Evolutionary conservation across 2,329 filamentous ascomycete species (phyloP).

Genomic region (Nemania serpens): DNA sequence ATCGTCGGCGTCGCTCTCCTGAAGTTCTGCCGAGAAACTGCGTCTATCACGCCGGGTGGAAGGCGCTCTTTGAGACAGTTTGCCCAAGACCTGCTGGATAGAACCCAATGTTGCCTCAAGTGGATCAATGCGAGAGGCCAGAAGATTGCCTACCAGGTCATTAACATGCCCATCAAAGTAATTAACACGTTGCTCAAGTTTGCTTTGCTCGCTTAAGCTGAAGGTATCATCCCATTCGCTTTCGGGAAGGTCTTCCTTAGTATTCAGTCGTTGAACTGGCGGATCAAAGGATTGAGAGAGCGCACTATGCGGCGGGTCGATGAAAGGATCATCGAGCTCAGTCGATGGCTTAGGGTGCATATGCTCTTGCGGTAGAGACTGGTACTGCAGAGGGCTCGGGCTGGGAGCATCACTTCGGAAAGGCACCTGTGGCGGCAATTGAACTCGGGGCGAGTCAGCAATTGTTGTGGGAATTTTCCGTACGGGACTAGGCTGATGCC

Average conservation of each 20-base stretch:
- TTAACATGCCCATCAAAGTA: slow-evolving; percentile 95
- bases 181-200: slow-evolving; percentile 76
- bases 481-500: slow-evolving; percentile 51
- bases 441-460: slow-evolving; percentile 56
- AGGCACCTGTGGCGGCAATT: slow-evolving; percentile 54
- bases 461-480: slow-evolving; percentile 46
- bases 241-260: slow-evolving; percentile 65
- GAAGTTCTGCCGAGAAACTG: slow-evolving; percentile 70
- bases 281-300: slow-evolving; percentile 55
- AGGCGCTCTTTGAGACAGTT: slow-evolving; percentile 58
- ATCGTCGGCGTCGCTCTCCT: slow-evolving; percentile 91
- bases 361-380: slow-evolving; percentile 52
- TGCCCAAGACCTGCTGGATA: slow-evolving; percentile 72
- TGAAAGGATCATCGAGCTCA: slow-evolving; percentile 67
- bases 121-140: slow-evolving; percentile 78
- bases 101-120: slow-evolving; percentile 77
- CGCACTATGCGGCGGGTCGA: slow-evolving; percentile 55
- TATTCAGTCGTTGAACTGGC: slow-evolving; percentile 66
- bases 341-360: slow-evolving; percentile 52
- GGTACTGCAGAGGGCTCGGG: slow-evolving; percentile 67
- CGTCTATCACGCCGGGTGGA: slow-evolving; percentile 64
- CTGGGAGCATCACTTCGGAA: slow-evolving; percentile 74
- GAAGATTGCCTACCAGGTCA: slow-evolving; percentile 75
- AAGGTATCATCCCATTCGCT: slow-evolving; percentile 95
- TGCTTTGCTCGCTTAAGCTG: slow-evolving; percentile 80